These are phyloP conservation scores for Gamarada debralockiae DNA, from an alignment of 495 filamentous ascomycete species.

Conservation along the genomic window DNA sequence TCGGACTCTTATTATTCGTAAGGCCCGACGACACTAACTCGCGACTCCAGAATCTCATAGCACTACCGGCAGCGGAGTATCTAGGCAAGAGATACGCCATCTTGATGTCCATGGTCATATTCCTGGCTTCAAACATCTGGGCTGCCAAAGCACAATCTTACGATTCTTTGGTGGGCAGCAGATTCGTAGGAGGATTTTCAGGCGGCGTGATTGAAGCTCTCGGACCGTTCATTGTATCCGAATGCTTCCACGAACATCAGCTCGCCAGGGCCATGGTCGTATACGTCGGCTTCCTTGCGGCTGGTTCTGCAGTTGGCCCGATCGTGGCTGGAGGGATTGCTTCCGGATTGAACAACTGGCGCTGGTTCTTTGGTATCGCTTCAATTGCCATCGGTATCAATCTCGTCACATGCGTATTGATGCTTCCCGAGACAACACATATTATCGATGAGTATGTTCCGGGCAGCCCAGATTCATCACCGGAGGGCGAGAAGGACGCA, in stretches of 20 bases:
- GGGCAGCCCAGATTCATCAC: background rate
- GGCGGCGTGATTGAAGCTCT: slow-evolving; percentile 5
- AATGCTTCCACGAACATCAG: slow-evolving; percentile 4
- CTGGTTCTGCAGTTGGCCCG: slow-evolving; percentile 3
- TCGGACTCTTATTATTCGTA: too few species aligned
- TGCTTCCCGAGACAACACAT: slow-evolving; percentile 6
- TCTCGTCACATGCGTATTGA: background rate
- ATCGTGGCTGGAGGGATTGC: slow-evolving; percentile 1
- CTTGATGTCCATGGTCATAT: too few species aligned
- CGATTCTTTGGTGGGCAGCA: background rate
- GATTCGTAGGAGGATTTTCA: slow-evolving; percentile 1
- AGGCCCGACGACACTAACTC: too few species aligned
- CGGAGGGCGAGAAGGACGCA: background rate
- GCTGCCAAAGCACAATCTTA: slow-evolving; percentile 1
- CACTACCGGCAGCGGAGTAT: too few species aligned
- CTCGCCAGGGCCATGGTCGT: slow-evolving; percentile 7
- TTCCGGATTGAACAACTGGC: slow-evolving; percentile 1
- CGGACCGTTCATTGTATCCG: slow-evolving; percentile 3
- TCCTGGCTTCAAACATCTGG: too few species aligned
- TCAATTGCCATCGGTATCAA: slow-evolving; percentile 2
- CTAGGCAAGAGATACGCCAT: too few species aligned
- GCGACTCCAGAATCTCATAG: too few species aligned
- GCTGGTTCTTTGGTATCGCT: slow-evolving; percentile 3
- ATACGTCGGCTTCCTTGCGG: slow-evolving; percentile 1
- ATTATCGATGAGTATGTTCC: background rate